These are phyloP conservation scores for Ustilago hordei DNA, from an alignment of 1,284 basidiomycete species.

Conservation along the genomic window DNA sequence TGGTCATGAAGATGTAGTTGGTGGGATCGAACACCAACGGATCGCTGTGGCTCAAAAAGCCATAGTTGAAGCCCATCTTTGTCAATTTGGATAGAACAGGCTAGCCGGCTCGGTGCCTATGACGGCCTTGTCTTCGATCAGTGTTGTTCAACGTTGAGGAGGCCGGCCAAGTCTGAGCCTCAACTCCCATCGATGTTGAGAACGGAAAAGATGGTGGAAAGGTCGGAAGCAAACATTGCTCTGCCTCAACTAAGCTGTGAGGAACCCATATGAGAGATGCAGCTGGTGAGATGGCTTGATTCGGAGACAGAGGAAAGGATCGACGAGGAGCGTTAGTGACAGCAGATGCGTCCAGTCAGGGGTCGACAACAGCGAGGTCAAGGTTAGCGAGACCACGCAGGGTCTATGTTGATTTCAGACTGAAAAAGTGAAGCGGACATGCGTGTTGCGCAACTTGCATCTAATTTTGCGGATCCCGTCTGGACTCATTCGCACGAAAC, in stretches of 20 bases:
- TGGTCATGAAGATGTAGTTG: constrained; percentile 43
- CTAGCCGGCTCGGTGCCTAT: not conserved
- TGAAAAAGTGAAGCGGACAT: not conserved
- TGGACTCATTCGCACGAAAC: too few species aligned
- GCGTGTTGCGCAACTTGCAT: constrained; percentile 11
- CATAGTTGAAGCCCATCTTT: constrained; percentile 34
- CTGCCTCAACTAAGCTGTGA: not conserved
- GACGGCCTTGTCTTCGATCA: not conserved
- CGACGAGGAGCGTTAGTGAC: constrained; percentile 2
- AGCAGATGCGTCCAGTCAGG: not conserved
- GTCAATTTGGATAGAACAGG: not conserved
- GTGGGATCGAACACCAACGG: constrained; percentile 46
- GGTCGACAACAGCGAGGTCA: constrained; percentile 1
- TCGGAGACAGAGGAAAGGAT: not conserved
- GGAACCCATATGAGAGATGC: not conserved
- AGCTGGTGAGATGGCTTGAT: not conserved
- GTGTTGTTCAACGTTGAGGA: not conserved
- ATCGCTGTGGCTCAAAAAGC: constrained; percentile 49
- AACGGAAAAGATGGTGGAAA: not conserved
- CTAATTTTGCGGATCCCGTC: not conserved
- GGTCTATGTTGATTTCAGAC: not conserved
- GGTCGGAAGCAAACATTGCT: not conserved
- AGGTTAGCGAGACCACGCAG: not conserved
- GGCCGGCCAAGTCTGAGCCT: not conserved
- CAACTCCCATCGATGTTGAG: not conserved